Evolutionary conservation across 2,329 filamentous ascomycete species (phyloP), one percentile per base, ranked within the genome.

Genomic region (Fonsecaea pugnacius): DNA sequence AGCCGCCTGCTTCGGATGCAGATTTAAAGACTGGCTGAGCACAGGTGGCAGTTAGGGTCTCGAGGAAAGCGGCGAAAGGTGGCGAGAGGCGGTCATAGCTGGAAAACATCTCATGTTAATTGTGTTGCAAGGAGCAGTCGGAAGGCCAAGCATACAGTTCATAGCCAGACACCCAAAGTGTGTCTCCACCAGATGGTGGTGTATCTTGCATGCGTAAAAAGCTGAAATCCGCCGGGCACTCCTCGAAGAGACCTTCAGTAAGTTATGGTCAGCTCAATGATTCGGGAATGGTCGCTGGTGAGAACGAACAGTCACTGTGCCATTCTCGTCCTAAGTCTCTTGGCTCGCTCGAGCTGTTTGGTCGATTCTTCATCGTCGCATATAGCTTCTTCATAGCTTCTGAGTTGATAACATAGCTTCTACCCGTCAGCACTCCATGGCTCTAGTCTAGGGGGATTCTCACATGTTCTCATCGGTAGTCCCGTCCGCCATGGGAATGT

Each of bases 81-180:
- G 78, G 59, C n/a, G 60, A 63, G 12, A 90, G 79, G 38, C 85
- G 82, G 71, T 90, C 87, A 71, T 88, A 90, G 12, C 84, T 75
- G 68, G 85, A 40, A 40, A 32, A 24, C 21, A 54, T 74, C 68
- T 27, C 32, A n/a, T 48, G 54, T 32, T 43, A 54, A 35, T 27
- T 33, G 38, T 21, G 14, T 8, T 27, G n/a, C 14, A 48, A 30
- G 27, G 51, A 35, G 7, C 16, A 33, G 51, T 14, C 21, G 30
- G 21, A 50, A 18, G 40, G n/a, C n/a, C 8, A n/a, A 53, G 89
- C 87, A 70, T 88, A 90, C 16, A 88, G 74, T 70, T 89, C 87
- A 71, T 89, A 89, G 0, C 86, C 86, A 1, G 85, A 87, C 0
- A 87, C 87, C 86, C 87, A 90, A 6, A 90, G 80, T 0, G 88